Percentiles rank a stretch among this genome's conserved stretches.
Evolutionary conservation across 768 basidiomycete genomes (phyloP).

Genomic region (Kwoniella mangroviensis): DNA sequence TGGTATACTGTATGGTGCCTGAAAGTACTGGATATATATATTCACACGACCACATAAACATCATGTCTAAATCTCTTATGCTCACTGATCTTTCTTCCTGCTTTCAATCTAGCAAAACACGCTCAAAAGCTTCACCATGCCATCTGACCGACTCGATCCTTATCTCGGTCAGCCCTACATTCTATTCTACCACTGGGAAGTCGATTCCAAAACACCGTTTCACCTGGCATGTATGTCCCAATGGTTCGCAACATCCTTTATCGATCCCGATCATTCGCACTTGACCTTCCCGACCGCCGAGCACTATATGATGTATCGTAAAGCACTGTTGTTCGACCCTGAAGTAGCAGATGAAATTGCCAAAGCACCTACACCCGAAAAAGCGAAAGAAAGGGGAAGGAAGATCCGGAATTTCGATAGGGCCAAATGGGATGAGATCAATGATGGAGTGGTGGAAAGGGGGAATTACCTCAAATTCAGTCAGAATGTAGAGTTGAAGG

Average conservation of each 20-base stretch:
- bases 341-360: slow-evolving; percentile 62
- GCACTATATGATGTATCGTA: slow-evolving; percentile 72
- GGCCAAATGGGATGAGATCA: slow-evolving; percentile 61
- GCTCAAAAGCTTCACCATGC: neutral
- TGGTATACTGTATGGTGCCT: too few species aligned
- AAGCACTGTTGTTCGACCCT: slow-evolving; percentile 66
- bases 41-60: too few species aligned
- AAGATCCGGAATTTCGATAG: slow-evolving; percentile 64
- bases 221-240: slow-evolving; percentile 38
- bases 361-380: slow-evolving; percentile 58
- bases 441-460: slow-evolving; percentile 64
- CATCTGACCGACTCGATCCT: slow-evolving; percentile 11
- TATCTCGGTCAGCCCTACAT: slow-evolving; percentile 24
- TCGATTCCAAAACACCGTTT: slow-evolving; percentile 25
- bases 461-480: slow-evolving; percentile 66
- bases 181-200: slow-evolving; percentile 35
- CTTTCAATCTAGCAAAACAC: too few species aligned
- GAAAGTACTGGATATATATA: too few species aligned
- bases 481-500: slow-evolving; percentile 61
- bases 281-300: slow-evolving; percentile 63
- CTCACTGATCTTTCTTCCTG: neutral
- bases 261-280: slow-evolving; percentile 25
- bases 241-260: slow-evolving; percentile 37
- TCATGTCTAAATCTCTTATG: too few species aligned
- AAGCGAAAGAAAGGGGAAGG: slow-evolving; percentile 66